A percentile compares a stretch with the other conserved stretches of the same genome.
These are phyloP conservation scores for Coleophoma cylindrospora DNA, from an alignment of 2,329 filamentous ascomycete genomes.

Conservation along the genomic window DNA sequence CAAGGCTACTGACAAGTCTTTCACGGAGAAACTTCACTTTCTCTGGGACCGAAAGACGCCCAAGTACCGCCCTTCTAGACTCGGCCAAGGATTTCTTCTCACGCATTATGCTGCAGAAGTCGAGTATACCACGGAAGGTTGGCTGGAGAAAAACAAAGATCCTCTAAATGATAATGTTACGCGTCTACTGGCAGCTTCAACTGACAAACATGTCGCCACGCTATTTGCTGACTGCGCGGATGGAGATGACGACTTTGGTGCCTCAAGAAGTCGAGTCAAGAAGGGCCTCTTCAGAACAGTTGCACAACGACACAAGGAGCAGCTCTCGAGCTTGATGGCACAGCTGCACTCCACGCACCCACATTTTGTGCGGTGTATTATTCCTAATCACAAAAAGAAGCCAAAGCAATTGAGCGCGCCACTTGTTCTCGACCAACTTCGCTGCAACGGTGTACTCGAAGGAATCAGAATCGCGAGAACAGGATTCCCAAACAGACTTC, in stretches of 20 bases:
- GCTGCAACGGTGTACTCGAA: conserved; percentile 98
- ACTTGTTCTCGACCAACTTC: conserved; percentile 93
- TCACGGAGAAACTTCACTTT: conserved; percentile 95
- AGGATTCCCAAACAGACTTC: conserved; percentile 89
- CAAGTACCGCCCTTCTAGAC: conserved; percentile 85
- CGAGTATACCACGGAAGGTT: conserved; percentile 90
- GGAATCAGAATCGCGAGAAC: conserved; percentile 96
- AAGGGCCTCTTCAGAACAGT: conserved; percentile 96
- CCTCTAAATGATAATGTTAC: conserved; percentile 97
- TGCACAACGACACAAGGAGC: conserved; percentile 95
- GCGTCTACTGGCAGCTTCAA: conserved; percentile 75
- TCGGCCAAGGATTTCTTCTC: conserved; percentile 88
- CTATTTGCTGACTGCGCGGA: conserved; percentile 89
- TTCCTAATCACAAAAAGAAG: conserved; percentile 96
- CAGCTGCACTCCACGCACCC: conserved; percentile 95
- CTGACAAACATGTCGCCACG: conserved; percentile 74
- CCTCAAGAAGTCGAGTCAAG: conserved; percentile 77
- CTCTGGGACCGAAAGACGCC: conserved; percentile 94
- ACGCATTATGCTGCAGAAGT: conserved; percentile 98
- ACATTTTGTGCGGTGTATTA: conserved; percentile 95
- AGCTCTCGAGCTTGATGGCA: conserved; percentile 91
- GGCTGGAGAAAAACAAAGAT: conserved; percentile 99
- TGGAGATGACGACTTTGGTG: conserved; percentile 65
- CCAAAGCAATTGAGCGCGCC: conserved; percentile 89
- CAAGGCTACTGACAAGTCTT: conserved; percentile 93